These are phyloP conservation scores for Macrolepiota dolichaula DNA, from an alignment of 768 basidiomycete genomes.

Conservation along the genomic window DNA sequence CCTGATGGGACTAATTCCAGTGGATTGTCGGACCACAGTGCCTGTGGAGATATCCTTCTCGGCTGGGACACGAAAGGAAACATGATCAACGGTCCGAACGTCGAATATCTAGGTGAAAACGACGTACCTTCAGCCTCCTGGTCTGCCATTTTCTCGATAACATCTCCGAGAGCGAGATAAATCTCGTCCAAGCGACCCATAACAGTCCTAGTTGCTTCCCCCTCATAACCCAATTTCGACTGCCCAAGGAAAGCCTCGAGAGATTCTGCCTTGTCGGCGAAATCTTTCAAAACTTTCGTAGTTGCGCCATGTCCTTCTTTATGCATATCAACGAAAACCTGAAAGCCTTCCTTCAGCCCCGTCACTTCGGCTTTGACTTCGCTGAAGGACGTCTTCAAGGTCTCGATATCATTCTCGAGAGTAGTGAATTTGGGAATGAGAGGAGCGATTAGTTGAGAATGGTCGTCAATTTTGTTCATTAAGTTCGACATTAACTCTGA, in stretches of 20 bases:
- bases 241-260: neutral
- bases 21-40: neutral
- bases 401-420: neutral
- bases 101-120: neutral
- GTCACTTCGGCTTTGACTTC: neutral
- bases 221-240: neutral
- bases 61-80: neutral
- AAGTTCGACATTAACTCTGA: neutral
- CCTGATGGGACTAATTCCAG: neutral
- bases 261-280: neutral
- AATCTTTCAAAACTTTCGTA: neutral
- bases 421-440: neutral
- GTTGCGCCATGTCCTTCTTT: neutral
- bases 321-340: neutral
- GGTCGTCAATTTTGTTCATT: neutral
- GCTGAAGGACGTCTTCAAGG: neutral
- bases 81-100: neutral
- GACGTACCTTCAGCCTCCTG: neutral
- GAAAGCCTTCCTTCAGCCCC: neutral
- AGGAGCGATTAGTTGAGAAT: neutral
- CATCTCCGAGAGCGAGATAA: neutral
- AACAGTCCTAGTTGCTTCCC: neutral
- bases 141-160: neutral
- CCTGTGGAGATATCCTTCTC: neutral
- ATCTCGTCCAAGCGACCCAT: slow-evolving; percentile 8